Evolutionary conservation across 805 yeast genomes (phyloP), one percentile per base, ranked within the genome.

Genomic region (Candida corydali): DNA sequence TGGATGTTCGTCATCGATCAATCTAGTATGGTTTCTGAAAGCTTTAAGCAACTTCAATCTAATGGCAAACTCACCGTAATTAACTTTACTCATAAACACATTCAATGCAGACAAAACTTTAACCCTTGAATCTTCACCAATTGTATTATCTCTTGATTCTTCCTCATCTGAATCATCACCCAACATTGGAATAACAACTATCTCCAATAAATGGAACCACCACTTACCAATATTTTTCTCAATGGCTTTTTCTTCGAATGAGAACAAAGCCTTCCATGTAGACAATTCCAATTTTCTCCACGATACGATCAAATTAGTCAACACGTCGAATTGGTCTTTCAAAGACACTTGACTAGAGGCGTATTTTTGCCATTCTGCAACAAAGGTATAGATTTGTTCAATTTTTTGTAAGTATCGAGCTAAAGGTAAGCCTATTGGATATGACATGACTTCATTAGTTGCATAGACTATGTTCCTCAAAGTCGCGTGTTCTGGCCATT

Each of bases 401-500:
- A 87, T 62, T 57, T 89, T 89, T 34, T 82, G 84, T 29, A 94
- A 65, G 38, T 81, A 70, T 46, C 83, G 75, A 8, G 89, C 89
- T 23, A 93, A 60, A 0, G 98, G 93, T 0, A 85, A 76, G 20
- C 68, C 63, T 2, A 80, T 67, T 0, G 95, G 76, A 49, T 68
- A 82, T 3, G 59, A 57, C 39, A 84, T 57, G 41, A 83, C 75
- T 53, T 89, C 98, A 11, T 69, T 59, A 44, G 84, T 74, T 7
- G 81, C 77, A 41, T 81, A 64, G 26, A 65, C 55, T 32, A 91
- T 69, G 15, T 82, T 86, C 39, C 73, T 80, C 34, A 93, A 61
- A 0, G 95, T 87, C 0, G 93, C 93, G 65, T 94, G 96, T 50
- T 94, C 98, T 0, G 98, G 97, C 96, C 96, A 93, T 51, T 80